These are phyloP conservation scores for Naganishia albida DNA, from an alignment of 1,284 basidiomycete genomes.

Conservation along the genomic window DNA sequence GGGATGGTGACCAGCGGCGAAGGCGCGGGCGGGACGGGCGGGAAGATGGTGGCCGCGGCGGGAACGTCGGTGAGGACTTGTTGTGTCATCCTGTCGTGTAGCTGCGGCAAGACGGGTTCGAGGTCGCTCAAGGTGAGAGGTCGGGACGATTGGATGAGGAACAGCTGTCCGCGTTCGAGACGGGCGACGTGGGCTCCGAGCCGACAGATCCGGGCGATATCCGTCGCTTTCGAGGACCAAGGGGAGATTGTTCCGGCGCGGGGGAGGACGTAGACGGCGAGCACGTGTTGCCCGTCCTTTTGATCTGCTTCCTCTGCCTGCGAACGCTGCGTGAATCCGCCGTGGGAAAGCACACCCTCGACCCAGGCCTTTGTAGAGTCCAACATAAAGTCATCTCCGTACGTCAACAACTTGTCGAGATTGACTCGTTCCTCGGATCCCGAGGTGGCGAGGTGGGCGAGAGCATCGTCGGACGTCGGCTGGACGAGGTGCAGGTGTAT, in stretches of 20 bases:
- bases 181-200: constrained; percentile 70
- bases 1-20: constrained; percentile 70
- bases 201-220: constrained; percentile 86
- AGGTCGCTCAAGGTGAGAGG: constrained; percentile 51
- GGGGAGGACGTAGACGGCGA: constrained; percentile 74
- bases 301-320: constrained; percentile 50
- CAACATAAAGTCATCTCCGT: constrained; percentile 70
- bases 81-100: constrained; percentile 98
- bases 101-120: constrained; percentile 63
- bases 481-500: constrained; percentile 86
- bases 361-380: constrained; percentile 46
- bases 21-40: constrained; percentile 62
- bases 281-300: constrained; percentile 45
- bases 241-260: constrained; percentile 79
- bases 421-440: constrained; percentile 60
- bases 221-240: constrained; percentile 97
- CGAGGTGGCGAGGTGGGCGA: constrained; percentile 59
- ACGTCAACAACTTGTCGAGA: constrained; percentile 76
- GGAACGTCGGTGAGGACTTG: constrained; percentile 65
- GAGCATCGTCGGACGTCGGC: constrained; percentile 58
- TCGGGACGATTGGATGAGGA: constrained; percentile 63
- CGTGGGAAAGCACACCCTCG: constrained; percentile 40
- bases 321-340: constrained; percentile 58
- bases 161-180: constrained; percentile 80
- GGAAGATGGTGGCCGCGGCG: constrained; percentile 67